A percentile compares a stretch with the other conserved stretches of the same genome.
Evolutionary conservation across 768 basidiomycete genomes (phyloP).

Genomic region (Butyriboletus loyo): DNA sequence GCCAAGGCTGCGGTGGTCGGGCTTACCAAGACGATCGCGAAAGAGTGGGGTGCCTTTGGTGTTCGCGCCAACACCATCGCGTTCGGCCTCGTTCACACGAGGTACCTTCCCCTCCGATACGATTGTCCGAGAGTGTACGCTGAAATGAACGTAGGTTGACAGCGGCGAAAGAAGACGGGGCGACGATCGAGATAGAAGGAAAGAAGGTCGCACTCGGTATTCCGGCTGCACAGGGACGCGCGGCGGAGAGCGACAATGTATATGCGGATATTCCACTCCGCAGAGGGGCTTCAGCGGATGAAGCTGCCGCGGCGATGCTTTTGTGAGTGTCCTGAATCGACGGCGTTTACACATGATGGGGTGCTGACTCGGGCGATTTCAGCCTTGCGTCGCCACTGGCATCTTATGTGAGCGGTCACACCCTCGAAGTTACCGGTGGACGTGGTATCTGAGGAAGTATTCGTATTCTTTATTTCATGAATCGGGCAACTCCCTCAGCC

Average conservation of each 20-base stretch:
- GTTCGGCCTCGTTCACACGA: constrained; percentile 73
- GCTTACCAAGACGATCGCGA: constrained; percentile 80
- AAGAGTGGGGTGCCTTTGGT: constrained; percentile 83
- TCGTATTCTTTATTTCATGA: background rate
- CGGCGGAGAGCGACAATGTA: constrained; percentile 37
- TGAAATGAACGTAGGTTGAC: constrained; percentile 53
- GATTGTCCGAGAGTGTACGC: background rate
- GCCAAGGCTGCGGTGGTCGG: constrained; percentile 78
- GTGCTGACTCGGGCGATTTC: constrained; percentile 9
- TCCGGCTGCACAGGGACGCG: constrained; percentile 49
- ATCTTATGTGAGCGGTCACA: constrained; percentile 79
- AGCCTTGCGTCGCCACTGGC: constrained; percentile 79
- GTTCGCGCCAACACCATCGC: constrained; percentile 83
- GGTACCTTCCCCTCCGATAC: constrained; percentile 37
- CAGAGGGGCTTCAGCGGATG: constrained; percentile 66
- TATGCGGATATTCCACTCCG: constrained; percentile 61
- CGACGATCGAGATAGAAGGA: constrained; percentile 72
- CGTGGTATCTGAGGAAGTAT: constrained; percentile 53
- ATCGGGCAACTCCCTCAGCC: background rate
- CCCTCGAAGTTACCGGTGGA: constrained; percentile 81
- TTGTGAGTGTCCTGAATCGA: constrained; percentile 52
- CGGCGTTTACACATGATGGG: background rate
- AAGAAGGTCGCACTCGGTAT: constrained; percentile 84
- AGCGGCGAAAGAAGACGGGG: constrained; percentile 74
- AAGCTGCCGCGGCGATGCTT: constrained; percentile 70